Evolutionary conservation across 1,284 basidiomycete species (phyloP).

Genomic region (Coniferiporia sulphurascens): DNA sequence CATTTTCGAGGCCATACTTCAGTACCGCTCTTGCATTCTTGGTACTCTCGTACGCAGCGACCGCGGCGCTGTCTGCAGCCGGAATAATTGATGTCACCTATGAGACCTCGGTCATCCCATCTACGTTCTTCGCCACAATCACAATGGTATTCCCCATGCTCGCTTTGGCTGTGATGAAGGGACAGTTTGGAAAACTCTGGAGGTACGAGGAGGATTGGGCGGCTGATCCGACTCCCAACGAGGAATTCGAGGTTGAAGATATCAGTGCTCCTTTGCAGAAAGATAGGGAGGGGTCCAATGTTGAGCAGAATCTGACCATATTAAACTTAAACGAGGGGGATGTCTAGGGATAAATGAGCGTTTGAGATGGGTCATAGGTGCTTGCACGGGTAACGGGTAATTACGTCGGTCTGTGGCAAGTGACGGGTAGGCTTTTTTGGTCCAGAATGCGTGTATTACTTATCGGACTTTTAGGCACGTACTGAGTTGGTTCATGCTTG

Average conservation of each 20-base stretch:
- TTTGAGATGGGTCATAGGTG: no score
- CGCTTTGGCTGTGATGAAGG: background rate
- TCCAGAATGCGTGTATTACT: no score
- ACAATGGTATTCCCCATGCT: background rate
- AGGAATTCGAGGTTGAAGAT: conserved; percentile 41
- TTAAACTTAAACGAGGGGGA: background rate
- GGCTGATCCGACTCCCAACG: conserved; percentile 93
- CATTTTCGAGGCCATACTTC: background rate
- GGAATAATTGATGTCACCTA: background rate
- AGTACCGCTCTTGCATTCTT: background rate
- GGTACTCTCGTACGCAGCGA: background rate
- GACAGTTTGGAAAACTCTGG: conserved; percentile 84
- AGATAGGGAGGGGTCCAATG: background rate
- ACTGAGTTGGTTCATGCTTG: no score
- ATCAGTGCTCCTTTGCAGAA: background rate
- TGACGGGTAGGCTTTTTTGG: no score
- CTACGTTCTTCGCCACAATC: background rate
- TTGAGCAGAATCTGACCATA: background rate
- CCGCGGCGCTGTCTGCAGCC: background rate
- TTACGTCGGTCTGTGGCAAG: no score
- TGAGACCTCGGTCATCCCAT: background rate
- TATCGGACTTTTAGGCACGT: no score
- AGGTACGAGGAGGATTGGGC: conserved; percentile 88
- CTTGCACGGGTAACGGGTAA: no score
- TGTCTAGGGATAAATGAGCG: no score